Conservation (phyloP, 306 rosid genomes). For the Citrullus amarus region DNA sequence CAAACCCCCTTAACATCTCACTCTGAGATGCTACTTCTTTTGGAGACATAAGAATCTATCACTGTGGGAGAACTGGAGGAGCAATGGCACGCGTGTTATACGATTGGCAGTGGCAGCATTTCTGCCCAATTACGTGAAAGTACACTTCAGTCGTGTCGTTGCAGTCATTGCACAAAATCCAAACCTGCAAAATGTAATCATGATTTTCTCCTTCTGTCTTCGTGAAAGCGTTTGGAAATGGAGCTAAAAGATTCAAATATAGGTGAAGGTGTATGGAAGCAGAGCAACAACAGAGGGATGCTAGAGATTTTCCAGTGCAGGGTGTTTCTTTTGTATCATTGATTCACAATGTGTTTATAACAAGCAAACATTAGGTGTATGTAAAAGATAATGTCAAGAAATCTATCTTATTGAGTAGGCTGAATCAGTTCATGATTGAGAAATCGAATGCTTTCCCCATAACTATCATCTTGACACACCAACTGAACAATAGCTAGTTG, state of each 20-base stretch:
- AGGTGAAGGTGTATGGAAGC: not conserved
- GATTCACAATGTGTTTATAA: not conserved
- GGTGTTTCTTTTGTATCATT: not conserved
- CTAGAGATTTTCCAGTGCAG: not conserved
- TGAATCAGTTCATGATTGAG: not conserved
- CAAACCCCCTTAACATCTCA: not conserved
- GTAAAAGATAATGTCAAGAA: not conserved
- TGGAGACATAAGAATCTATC: not conserved
- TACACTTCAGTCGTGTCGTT: constrained; percentile 82
- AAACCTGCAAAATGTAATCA: constrained; percentile 46
- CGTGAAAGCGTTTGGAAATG: not conserved
- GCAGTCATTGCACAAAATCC: constrained; percentile 96
- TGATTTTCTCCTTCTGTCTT: not conserved
- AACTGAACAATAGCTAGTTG: too few species aligned
- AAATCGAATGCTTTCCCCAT: not conserved
- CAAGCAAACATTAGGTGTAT: not conserved
- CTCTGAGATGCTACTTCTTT: not conserved
- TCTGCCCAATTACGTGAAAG: constrained; percentile 84
- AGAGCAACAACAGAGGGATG: not conserved
- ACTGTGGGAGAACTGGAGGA: constrained; percentile 79
- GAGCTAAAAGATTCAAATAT: not conserved
- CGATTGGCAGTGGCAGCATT: constrained; percentile 86
- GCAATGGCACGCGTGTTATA: constrained; percentile 82
- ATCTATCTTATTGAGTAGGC: not conserved
- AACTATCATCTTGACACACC: not conserved